Base-by-base conservation (phyloP, 2,329 filamentous ascomycete species). In the Sporothrix mexicana region DNA sequence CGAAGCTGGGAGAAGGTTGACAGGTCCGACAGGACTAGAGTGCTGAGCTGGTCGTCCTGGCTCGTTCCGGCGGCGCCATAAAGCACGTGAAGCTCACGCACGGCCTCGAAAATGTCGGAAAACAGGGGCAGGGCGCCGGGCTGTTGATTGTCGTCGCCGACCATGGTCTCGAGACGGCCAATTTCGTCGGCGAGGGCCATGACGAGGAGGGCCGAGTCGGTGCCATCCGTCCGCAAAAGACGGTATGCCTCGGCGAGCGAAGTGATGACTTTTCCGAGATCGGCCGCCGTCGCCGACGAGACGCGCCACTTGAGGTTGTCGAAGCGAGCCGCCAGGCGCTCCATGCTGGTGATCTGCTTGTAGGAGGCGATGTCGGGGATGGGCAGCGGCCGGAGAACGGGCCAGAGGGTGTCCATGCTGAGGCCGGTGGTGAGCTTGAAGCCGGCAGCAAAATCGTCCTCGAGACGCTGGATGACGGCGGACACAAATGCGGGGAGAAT, bases 341-440 rank as follows among this genome's bases (percentile, higher is more conserved):
- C 86, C 77, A 92, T 82, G 51, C 86, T 82, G 13, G 83, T 74
- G 7, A 87, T 82, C 49, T 84, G 84, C 41, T 84, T 80, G 57
- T 90, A 80, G 0, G 84, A 82, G 3, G 78, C 77, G 30, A 82
- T 79, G 20, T 85, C 84, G 1, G 84, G 81, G 25, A 90, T 84
- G 4, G 89, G 85, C 12, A 83, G 80, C 0, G 94, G 93, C 70
- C 92, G 88, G 78, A 97, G 88, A 1, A 84, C 78, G 57, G 88
- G 87, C 95, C 95, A 97, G 5, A 97, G 85, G 9, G 83, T 80
- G 78, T 96, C 92, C 92, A 97, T 96, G 76, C 89, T 91, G 13
- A 94, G 83, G 0, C 94, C 94, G 1, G 92, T 94, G 0, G 85
- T 90, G 15, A 97, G 83, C 72, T 90, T 89, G 82, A 94, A 95